Percentiles rank a stretch among this genome's conserved stretches.
phyloP scores from a whole-genome alignment of 192 early-diverging fungal species.

The Physocladia obscura region DNA sequence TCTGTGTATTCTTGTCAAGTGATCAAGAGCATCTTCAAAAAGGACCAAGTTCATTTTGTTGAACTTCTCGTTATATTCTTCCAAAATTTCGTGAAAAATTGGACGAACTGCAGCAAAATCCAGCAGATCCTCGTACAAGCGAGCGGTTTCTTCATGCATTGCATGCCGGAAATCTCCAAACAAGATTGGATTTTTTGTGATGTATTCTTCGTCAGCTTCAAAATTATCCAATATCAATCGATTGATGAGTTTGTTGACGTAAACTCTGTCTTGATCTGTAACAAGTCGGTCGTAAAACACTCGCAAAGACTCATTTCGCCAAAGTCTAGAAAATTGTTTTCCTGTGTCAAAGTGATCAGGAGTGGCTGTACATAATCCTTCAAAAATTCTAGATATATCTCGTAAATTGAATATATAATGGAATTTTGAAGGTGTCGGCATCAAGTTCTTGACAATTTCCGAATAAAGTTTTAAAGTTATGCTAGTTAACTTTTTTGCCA shows the following conservation, averaged over 20 bases:
- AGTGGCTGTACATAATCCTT: conserved; percentile 53
- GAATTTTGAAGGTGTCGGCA: conserved; percentile 64
- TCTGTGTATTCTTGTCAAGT: conserved; percentile 55
- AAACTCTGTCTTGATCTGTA: conserved; percentile 52
- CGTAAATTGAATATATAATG: conserved; percentile 68
- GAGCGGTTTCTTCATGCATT: conserved; percentile 55
- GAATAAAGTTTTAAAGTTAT: conserved; percentile 54
- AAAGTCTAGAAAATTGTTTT: conserved; percentile 55
- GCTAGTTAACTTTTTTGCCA: conserved; percentile 42
- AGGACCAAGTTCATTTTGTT: conserved; percentile 64
- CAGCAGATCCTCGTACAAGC: conserved; percentile 61
- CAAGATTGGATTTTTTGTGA: conserved; percentile 52
- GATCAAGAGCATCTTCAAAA: conserved; percentile 64
- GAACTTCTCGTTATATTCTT: conserved; percentile 62
- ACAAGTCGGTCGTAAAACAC: conserved; percentile 61
- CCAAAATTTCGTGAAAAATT: conserved; percentile 59
- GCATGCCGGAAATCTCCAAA: conserved; percentile 65
- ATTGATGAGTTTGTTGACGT: conserved; percentile 59
- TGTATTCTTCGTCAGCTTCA: conserved; percentile 54
- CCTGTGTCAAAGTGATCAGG: conserved; percentile 54
- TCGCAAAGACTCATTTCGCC: conserved; percentile 57
- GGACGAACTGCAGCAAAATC: conserved; percentile 61
- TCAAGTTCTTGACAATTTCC: conserved; percentile 54
- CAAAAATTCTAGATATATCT: conserved; percentile 62
- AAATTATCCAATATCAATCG: conserved; percentile 58